Conservation (phyloP, 1,139 yeast species). For the Blastobotrys persicus region DNA sequence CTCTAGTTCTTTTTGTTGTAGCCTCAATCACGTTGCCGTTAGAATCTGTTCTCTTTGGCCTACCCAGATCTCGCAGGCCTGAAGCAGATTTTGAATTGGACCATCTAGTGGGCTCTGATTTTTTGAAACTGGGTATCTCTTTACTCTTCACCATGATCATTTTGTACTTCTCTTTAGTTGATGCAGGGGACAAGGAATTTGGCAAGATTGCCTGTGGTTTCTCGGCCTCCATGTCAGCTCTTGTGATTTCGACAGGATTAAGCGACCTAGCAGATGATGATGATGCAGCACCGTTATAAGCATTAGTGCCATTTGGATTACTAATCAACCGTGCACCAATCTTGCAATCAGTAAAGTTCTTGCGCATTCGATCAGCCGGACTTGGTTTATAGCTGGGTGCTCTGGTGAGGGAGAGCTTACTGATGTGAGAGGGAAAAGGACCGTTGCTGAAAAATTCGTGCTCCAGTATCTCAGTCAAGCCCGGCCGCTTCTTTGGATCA, state of each 20-base stretch:
- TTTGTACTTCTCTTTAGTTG: conserved; percentile 82
- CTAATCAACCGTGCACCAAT: conserved; percentile 42
- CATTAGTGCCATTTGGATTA: conserved; percentile 9
- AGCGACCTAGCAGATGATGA: conserved; percentile 8
- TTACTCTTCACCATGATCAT: conserved; percentile 44
- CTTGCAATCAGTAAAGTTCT: conserved; percentile 54
- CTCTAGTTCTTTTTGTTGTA: conserved; percentile 3
- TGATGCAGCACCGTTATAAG: conserved; percentile 4
- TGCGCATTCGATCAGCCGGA: conserved; percentile 60
- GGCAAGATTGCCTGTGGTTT: conserved; percentile 73
- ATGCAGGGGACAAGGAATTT: conserved; percentile 87
- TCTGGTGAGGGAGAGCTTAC: conserved; percentile 59
- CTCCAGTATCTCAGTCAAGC: conserved; percentile 71
- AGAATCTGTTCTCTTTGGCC: neutral
- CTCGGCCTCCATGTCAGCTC: conserved; percentile 68
- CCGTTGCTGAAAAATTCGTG: conserved; percentile 68
- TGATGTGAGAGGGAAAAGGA: conserved; percentile 64
- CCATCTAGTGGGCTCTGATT: neutral
- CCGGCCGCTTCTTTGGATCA: conserved; percentile 80
- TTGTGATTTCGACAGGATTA: conserved; percentile 53
- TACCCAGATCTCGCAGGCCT: conserved; percentile 3
- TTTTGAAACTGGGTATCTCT: conserved; percentile 17
- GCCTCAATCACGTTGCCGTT: conserved; percentile 1
- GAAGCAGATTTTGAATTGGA: conserved; percentile 7
- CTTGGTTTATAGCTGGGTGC: conserved; percentile 58